These are phyloP conservation scores for Tetradesmus obliquus DNA, from an alignment of 139 green algal genomes.

Conservation along the genomic window DNA sequence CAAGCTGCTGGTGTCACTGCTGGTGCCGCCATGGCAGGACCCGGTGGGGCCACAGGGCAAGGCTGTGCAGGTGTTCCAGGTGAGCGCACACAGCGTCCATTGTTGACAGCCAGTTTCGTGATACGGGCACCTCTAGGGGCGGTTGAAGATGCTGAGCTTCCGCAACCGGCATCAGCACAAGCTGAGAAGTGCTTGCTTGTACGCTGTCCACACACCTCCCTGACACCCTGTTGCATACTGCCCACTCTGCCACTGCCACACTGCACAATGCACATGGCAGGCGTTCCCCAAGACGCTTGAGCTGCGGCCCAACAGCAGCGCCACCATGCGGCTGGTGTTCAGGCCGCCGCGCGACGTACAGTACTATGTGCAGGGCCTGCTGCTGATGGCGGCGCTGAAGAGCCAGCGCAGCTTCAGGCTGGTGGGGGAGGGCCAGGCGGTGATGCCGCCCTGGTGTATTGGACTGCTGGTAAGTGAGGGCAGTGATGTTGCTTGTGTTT, in stretches of 20 bases:
- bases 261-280: constrained; percentile 36
- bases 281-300: constrained; percentile 75
- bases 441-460: constrained; percentile 64
- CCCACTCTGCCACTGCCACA: too few relatives aligned
- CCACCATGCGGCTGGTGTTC: constrained; percentile 72
- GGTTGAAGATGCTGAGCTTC: too few relatives aligned
- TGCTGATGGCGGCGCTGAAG: constrained; percentile 63
- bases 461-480: constrained; percentile 42
- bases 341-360: constrained; percentile 63
- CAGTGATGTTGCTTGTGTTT: neutral
- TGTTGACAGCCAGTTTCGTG: neutral
- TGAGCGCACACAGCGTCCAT: neutral
- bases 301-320: constrained; percentile 58
- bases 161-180: too few relatives aligned
- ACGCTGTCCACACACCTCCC: too few relatives aligned
- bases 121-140: neutral
- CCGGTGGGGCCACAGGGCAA: constrained; percentile 10
- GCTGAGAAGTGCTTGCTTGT: neutral
- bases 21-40: constrained; percentile 60
- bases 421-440: constrained; percentile 57
- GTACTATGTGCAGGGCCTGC: constrained; percentile 61
- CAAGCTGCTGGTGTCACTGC: constrained; percentile 47
- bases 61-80: constrained; percentile 35
- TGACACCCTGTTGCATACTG: too few relatives aligned
- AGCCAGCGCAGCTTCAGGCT: constrained; percentile 78